Conservation (phyloP, 257 asterid genomes). For the Solanum phureja region DNA sequence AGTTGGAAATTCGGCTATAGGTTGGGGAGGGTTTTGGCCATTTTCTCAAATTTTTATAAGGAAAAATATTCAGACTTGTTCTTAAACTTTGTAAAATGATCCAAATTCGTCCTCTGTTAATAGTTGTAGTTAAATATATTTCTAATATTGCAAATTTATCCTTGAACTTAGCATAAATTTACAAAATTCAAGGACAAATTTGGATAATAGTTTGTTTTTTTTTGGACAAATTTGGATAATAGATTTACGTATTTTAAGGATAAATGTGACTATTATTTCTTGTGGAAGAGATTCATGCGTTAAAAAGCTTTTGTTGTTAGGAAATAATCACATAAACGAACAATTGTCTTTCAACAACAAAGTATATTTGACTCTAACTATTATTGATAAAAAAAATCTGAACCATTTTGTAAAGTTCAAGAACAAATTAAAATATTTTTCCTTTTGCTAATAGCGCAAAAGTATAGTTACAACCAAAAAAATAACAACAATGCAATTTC, state of each 20-base stretch:
- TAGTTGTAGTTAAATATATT: not conserved
- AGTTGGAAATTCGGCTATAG: too few species aligned
- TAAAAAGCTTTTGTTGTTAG: not conserved
- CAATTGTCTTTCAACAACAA: not conserved
- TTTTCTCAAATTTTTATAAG: not conserved
- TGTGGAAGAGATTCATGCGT: not conserved
- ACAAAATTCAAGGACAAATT: not conserved
- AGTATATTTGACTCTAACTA: not conserved
- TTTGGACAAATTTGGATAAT: not conserved
- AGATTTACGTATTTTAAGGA: not conserved
- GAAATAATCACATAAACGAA: not conserved
- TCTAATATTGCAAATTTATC: not conserved
- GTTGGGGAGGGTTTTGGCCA: too few species aligned
- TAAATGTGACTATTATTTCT: not conserved
- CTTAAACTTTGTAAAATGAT: not conserved
- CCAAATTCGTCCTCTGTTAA: not conserved
- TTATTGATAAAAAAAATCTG: not conserved
- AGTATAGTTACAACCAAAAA: not conserved
- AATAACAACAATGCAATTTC: not conserved
- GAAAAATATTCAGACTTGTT: not conserved
- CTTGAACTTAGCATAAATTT: not conserved
- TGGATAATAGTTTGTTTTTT: too few species aligned
- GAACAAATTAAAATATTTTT: not conserved
- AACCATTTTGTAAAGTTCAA: not conserved
- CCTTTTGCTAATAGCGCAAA: not conserved